phyloP scores from a whole-genome alignment of 108 stramenopile species.

The Skeletonema costatum region DNA sequence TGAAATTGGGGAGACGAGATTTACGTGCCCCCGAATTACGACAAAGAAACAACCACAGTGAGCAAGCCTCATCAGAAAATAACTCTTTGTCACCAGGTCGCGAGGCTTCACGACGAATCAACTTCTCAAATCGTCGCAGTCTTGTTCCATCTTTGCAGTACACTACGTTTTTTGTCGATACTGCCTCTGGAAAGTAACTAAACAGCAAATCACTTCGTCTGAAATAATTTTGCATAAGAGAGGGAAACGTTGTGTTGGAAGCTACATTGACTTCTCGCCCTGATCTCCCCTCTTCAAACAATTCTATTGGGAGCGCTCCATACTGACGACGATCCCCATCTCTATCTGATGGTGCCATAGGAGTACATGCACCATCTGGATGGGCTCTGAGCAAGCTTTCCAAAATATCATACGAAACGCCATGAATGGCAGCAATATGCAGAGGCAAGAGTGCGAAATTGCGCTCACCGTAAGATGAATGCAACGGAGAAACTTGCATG shows the following conservation, averaged over 20 bases:
- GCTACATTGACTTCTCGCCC: slow-evolving; percentile 32
- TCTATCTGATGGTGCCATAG: slow-evolving; percentile 9
- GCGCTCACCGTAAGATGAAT: not conserved
- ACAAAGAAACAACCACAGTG: slow-evolving; percentile 38
- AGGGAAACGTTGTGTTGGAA: not conserved
- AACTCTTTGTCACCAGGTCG: not conserved
- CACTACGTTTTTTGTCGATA: not conserved
- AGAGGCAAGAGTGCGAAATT: slow-evolving; percentile 20
- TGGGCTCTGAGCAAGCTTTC: slow-evolving; percentile 31
- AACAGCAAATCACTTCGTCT: slow-evolving; percentile 40
- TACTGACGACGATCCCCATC: not conserved
- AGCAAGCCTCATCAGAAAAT: slow-evolving; percentile 30
- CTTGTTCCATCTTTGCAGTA: slow-evolving; percentile 27
- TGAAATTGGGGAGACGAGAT: slow-evolving; percentile 4
- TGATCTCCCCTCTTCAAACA: slow-evolving; percentile 46
- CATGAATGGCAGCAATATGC: slow-evolving; percentile 47
- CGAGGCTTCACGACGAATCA: slow-evolving; percentile 31
- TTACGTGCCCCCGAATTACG: not conserved
- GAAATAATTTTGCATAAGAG: slow-evolving; percentile 16
- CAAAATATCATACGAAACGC: slow-evolving; percentile 30
- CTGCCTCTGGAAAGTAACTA: slow-evolving; percentile 43
- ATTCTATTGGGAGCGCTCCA: slow-evolving; percentile 21
- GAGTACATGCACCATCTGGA: slow-evolving; percentile 48
- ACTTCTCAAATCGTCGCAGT: slow-evolving; percentile 26
- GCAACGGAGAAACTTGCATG: not conserved